Conservation (phyloP, 2,329 filamentous ascomycete genomes). For the Bipolaris cookei region DNA sequence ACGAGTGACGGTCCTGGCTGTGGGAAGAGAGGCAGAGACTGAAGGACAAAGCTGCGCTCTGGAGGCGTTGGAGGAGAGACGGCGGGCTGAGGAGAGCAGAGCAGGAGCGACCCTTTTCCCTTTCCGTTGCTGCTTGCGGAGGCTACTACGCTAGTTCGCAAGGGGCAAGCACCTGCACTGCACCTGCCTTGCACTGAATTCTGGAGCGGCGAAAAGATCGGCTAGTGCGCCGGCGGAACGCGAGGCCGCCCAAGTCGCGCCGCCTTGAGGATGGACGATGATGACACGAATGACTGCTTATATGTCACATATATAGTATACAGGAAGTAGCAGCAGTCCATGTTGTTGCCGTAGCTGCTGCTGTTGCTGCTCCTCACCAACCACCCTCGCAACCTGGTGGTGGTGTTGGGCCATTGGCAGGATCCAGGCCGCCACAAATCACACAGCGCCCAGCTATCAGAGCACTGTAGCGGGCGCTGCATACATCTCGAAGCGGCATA, state of each 20-base stretch:
- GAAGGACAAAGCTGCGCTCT: slow-evolving; percentile 15
- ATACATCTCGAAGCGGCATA: slow-evolving; percentile 29
- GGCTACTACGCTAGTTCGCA: slow-evolving; percentile 17
- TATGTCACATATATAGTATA: too few species aligned
- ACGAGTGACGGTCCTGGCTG: slow-evolving; percentile 38
- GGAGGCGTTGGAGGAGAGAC: slow-evolving; percentile 22
- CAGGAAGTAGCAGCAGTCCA: neutral
- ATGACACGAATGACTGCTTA: neutral
- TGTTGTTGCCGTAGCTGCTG: neutral
- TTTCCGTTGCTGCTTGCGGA: slow-evolving; percentile 20
- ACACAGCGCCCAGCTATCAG: slow-evolving; percentile 26
- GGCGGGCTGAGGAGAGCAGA: slow-evolving; percentile 19
- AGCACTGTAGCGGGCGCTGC: slow-evolving; percentile 20
- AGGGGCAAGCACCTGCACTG: slow-evolving; percentile 8
- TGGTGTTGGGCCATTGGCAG: slow-evolving; percentile 8
- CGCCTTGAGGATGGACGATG: neutral
- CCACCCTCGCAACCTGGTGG: too few species aligned
- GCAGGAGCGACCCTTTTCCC: slow-evolving; percentile 22
- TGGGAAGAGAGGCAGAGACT: slow-evolving; percentile 15
- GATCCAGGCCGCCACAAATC: slow-evolving; percentile 21
- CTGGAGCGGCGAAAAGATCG: slow-evolving; percentile 20
- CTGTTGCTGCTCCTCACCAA: slow-evolving; percentile 1
- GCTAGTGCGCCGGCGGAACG: slow-evolving; percentile 10
- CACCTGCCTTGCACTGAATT: neutral
- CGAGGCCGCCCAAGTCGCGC: slow-evolving; percentile 6